phyloP scores from a whole-genome alignment of 2,329 filamentous ascomycete genomes.

The Paecilomyces formosus region DNA sequence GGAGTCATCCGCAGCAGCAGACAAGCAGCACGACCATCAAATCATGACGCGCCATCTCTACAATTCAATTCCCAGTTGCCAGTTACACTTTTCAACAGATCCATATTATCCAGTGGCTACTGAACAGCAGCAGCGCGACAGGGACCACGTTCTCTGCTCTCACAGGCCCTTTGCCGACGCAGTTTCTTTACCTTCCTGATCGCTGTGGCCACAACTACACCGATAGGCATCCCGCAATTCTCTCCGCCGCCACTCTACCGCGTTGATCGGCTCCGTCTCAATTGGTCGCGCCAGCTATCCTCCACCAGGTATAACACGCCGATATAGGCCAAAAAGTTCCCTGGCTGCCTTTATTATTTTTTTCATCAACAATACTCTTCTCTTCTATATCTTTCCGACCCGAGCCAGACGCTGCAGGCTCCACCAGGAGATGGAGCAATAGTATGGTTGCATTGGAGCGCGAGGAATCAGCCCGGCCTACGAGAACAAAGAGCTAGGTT shows the following conservation, averaged over 20 bases:
- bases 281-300: neutral
- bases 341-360: neutral
- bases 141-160: neutral
- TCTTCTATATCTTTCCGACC: neutral
- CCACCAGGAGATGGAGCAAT: neutral
- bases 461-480: neutral
- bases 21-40: conserved; percentile 5
- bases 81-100: conserved; percentile 2
- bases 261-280: neutral
- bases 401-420: neutral
- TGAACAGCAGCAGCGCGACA: neutral
- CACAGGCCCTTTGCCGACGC: neutral
- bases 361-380: neutral
- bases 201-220: neutral
- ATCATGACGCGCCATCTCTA: conserved; percentile 7
- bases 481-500: neutral
- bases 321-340: neutral
- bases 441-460: neutral
- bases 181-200: conserved; percentile 5
- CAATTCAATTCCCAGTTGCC: conserved; percentile 2
- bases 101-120: neutral
- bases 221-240: neutral
- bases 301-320: neutral
- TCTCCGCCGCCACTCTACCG: conserved; percentile 4
- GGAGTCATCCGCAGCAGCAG: conserved; percentile 1